A percentile compares a stretch with the other conserved stretches of the same genome.
Evolutionary conservation across 495 filamentous ascomycete genomes (phyloP).

Genomic region (Aspergillus steynii): DNA sequence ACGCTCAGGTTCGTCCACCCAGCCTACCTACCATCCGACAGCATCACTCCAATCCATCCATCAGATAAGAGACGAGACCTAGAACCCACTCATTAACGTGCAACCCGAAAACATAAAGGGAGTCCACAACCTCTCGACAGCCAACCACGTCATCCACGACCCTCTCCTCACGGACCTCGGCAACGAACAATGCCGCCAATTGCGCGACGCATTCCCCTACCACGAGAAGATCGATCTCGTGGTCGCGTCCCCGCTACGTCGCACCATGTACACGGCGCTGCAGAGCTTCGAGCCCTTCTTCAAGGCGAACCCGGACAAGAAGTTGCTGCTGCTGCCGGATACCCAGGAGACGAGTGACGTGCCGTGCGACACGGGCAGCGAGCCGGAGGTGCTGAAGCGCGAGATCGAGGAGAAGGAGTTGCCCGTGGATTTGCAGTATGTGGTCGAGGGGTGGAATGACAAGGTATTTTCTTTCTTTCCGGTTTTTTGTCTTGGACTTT

Average conservation of each 20-base stretch:
- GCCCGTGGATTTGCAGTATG: constrained; percentile 62
- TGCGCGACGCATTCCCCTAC: constrained; percentile 63
- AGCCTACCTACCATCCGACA: neutral
- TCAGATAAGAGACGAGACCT: neutral
- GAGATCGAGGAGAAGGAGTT: constrained; percentile 59
- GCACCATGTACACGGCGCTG: constrained; percentile 81
- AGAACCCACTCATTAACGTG: neutral
- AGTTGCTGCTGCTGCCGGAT: constrained; percentile 72
- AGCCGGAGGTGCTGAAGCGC: constrained; percentile 52
- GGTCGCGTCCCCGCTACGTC: constrained; percentile 78
- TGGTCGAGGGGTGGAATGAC: constrained; percentile 67
- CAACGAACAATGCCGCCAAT: constrained; percentile 67
- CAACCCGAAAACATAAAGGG: constrained; percentile 40
- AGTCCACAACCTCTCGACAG: constrained; percentile 75
- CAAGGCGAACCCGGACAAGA: constrained; percentile 44
- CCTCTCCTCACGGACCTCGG: constrained; percentile 78
- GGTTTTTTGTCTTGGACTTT: neutral
- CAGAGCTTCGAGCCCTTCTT: constrained; percentile 63
- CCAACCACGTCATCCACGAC: constrained; percentile 73
- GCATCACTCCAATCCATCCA: neutral
- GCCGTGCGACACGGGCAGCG: constrained; percentile 78
- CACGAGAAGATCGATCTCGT: constrained; percentile 67
- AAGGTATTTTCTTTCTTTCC: constrained; percentile 47
- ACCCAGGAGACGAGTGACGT: constrained; percentile 76
- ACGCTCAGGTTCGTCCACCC: constrained; percentile 46